Base-by-base conservation (phyloP, 2,329 filamentous ascomycete genomes). In the Diplodia scrobiculata region DNA sequence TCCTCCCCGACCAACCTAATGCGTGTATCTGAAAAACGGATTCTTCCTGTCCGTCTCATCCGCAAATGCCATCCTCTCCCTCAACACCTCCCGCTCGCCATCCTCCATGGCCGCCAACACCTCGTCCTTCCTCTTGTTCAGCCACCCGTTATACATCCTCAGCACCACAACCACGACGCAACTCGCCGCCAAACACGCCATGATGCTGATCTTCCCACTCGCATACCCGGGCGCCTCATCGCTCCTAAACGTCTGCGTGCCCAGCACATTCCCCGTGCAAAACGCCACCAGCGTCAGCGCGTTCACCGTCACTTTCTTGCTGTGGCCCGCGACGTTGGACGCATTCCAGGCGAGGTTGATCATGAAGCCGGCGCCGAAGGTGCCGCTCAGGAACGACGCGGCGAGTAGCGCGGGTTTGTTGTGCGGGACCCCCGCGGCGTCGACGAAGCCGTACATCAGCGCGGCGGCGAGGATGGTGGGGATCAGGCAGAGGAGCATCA, bases 221-320 rank as follows among this genome's bases (percentile, higher is more conserved):
- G 69, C 74, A 67, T 81, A 81, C 17, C 78, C 73, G 1, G 80
- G 80, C 19, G 79, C 79, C 65, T 81, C 75, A 45, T 76, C 71
- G 0, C 73, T 74, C 60, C 78, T 77, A 70, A 82, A 82, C 1
- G 79, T 80, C 67, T 80, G 75, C 19, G 80, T 79, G 0, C 78
- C 80, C 5, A 82, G 71, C 62, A 82, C 80, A 68, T 81, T 81
- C 1, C 78, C 79, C 7, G 79, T 71, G 41, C 76, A 77, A 70
- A 80, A 82, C 1, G 75, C 72, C 63, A 82, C 75, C 10, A 82
- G 73, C 9, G 80, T 71, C n/a, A 83, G 69, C 0, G 80, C 81
- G 48, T 81, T 82, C 55, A 80, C 77, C 0, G 80, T 81, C 27
- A 81, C 79, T 67, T 83, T 83, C 73, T 84, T 84, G 2, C 81